A percentile compares a stretch with the other conserved stretches of the same genome.
These are phyloP conservation scores for Pythium phragmitis DNA, from an alignment of 352 stramenopile species.

Conservation along the genomic window DNA sequence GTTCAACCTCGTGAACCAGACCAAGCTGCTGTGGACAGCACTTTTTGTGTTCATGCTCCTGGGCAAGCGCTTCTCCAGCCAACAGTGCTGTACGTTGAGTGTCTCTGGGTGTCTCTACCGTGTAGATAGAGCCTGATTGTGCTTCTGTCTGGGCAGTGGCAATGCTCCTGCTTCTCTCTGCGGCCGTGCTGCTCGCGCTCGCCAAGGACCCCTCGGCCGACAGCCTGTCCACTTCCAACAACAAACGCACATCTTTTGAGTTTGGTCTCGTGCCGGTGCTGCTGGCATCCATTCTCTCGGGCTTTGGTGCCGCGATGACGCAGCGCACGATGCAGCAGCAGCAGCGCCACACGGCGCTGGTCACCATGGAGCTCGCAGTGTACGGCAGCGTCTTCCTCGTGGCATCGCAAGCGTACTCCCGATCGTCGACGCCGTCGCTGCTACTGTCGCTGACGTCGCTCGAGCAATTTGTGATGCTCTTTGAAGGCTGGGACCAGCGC, in stretches of 20 bases:
- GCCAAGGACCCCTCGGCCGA: conserved; percentile 37
- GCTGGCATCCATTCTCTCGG: conserved; percentile 70
- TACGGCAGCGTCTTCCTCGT: conserved; percentile 77
- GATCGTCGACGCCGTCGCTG: conserved; percentile 27
- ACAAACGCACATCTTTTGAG: conserved; percentile 41
- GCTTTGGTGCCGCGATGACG: conserved; percentile 70
- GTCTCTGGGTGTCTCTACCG: background rate
- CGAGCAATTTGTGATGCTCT: conserved; percentile 32
- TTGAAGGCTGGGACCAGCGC: conserved; percentile 70
- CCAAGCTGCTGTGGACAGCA: conserved; percentile 81
- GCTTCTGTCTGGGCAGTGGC: conserved; percentile 29
- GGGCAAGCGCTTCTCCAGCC: conserved; percentile 60
- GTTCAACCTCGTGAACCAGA: conserved; percentile 89
- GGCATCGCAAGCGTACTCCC: conserved; percentile 35
- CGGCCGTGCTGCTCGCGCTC: conserved; percentile 68
- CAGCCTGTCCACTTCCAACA: background rate
- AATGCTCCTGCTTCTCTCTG: conserved; percentile 70
- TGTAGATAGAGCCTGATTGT: background rate
- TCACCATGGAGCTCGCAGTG: conserved; percentile 80
- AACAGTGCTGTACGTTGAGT: conserved; percentile 51
- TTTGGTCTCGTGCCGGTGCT: conserved; percentile 69
- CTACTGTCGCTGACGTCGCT: conserved; percentile 17
- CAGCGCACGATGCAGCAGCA: conserved; percentile 85
- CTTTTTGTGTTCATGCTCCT: conserved; percentile 81
- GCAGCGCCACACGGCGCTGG: conserved; percentile 65